Evolutionary conservation across 2,329 filamentous ascomycete genomes (phyloP).

Genomic region (Chaetomium strumarium): DNA sequence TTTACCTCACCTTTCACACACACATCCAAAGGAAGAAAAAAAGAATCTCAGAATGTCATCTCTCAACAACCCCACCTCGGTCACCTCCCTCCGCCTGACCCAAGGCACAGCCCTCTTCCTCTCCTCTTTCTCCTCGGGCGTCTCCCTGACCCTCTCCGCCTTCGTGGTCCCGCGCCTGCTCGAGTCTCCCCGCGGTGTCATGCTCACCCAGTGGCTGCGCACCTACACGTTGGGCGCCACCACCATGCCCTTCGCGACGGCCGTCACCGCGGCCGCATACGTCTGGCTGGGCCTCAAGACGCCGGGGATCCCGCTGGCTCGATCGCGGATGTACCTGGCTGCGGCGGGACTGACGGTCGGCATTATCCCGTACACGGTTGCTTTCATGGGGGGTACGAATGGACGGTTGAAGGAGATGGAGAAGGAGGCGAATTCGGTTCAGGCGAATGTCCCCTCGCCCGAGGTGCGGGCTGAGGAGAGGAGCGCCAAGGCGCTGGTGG

Average conservation of each 20-base stretch:
- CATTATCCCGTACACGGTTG: slow-evolving; percentile 47
- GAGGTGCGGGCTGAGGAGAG: slow-evolving; percentile 32
- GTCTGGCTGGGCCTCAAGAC: slow-evolving; percentile 40
- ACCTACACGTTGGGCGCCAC: slow-evolving; percentile 36
- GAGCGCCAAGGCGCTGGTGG: slow-evolving; percentile 44
- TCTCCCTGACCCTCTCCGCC: slow-evolving; percentile 36
- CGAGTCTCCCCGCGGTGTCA: slow-evolving; percentile 47
- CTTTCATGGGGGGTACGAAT: slow-evolving; percentile 43
- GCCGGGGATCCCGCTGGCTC: slow-evolving; percentile 8
- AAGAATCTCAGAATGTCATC: slow-evolving; percentile 7
- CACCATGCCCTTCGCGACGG: slow-evolving; percentile 35
- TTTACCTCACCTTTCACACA: background rate
- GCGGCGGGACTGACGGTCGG: slow-evolving; percentile 41
- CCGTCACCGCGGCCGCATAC: slow-evolving; percentile 38
- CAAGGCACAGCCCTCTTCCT: slow-evolving; percentile 47
- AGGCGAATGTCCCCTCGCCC: slow-evolving; percentile 28
- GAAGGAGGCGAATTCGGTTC: slow-evolving; percentile 27
- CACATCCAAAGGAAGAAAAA: background rate
- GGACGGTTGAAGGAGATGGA: slow-evolving; percentile 41
- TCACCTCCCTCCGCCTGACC: slow-evolving; percentile 6
- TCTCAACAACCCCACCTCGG: background rate
- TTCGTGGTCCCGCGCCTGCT: slow-evolving; percentile 47
- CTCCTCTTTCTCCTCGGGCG: slow-evolving; percentile 39
- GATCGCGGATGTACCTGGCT: slow-evolving; percentile 23
- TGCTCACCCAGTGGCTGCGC: slow-evolving; percentile 49